Percentiles rank a stretch among this genome's conserved stretches.
Evolutionary conservation across 352 stramenopile genomes (phyloP).

Genomic region (Aphanomyces invadans): DNA sequence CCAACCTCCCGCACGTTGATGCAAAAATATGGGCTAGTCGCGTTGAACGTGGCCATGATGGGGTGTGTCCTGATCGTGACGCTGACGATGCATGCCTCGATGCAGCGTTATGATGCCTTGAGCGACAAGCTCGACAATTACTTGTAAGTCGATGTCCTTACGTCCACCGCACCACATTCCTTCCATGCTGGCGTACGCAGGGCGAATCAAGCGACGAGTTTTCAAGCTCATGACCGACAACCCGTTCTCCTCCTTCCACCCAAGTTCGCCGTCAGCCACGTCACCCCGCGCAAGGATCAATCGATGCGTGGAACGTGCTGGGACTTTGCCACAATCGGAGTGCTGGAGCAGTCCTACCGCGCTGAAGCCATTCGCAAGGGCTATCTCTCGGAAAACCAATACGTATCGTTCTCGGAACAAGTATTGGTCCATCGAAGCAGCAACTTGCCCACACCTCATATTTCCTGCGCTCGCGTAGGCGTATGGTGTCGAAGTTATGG

Average conservation of each 20-base stretch:
- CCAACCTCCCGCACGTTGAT: not conserved
- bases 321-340: slow-evolving; percentile 73
- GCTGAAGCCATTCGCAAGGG: slow-evolving; percentile 52
- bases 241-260: slow-evolving; percentile 35
- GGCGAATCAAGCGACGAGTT: not conserved
- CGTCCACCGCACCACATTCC: too few relatives aligned
- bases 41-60: not conserved
- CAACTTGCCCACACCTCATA: not conserved
- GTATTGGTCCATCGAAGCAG: slow-evolving; percentile 25
- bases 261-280: slow-evolving; percentile 69
- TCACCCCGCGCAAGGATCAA: slow-evolving; percentile 65
- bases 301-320: slow-evolving; percentile 67
- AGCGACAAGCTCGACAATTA: not conserved
- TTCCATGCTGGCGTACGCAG: too few relatives aligned
- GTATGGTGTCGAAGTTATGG: slow-evolving; percentile 60
- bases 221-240: not conserved
- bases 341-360: slow-evolving; percentile 73
- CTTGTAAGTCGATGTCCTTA: too few relatives aligned
- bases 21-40: not conserved
- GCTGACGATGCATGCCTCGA: not conserved
- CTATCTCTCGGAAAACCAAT: slow-evolving; percentile 61
- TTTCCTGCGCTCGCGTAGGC: slow-evolving; percentile 27
- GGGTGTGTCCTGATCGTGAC: not conserved
- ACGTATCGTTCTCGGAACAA: slow-evolving; percentile 72
- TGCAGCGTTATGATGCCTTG: not conserved